Conservation (phyloP, 805 yeast species). For the Teunomyces gatunensis region DNA sequence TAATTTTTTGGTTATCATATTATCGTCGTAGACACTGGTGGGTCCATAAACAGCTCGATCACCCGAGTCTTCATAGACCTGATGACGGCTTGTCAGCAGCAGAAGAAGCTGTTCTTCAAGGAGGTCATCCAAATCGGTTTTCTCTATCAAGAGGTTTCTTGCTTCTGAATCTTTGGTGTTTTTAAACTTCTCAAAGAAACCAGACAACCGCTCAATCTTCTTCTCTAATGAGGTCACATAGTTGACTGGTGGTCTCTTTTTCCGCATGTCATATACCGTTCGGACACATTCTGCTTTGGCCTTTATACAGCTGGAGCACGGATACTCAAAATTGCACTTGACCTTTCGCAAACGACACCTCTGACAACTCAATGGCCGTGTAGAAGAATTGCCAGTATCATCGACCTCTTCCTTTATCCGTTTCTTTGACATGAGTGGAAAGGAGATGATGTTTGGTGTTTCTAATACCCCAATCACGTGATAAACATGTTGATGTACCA, state of each 20-base stretch:
- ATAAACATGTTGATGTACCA: too few species aligned
- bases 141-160: slow-evolving; percentile 18
- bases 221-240: slow-evolving; percentile 48
- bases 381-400: slow-evolving; percentile 4
- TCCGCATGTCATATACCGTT: slow-evolving; percentile 48
- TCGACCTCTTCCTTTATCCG: neutral
- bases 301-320: slow-evolving; percentile 48
- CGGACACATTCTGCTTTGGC: slow-evolving; percentile 45
- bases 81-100: neutral
- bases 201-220: slow-evolving; percentile 22
- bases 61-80: neutral
- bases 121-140: slow-evolving; percentile 16
- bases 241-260: slow-evolving; percentile 47
- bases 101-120: slow-evolving; percentile 2
- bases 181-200: slow-evolving; percentile 24
- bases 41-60: slow-evolving; percentile 44
- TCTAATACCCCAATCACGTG: neutral
- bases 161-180: slow-evolving; percentile 14
- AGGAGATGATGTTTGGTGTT: neutral
- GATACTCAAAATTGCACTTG: slow-evolving; percentile 48
- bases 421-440: neutral
- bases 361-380: slow-evolving; percentile 31
- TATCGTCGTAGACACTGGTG: slow-evolving; percentile 42
- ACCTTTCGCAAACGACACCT: slow-evolving; percentile 43
- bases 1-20: slow-evolving; percentile 18